A percentile compares a stretch with the other conserved stretches of the same genome.
Conservation (phyloP, 495 filamentous ascomycete genomes). For the Penicillium simplicissimum region DNA sequence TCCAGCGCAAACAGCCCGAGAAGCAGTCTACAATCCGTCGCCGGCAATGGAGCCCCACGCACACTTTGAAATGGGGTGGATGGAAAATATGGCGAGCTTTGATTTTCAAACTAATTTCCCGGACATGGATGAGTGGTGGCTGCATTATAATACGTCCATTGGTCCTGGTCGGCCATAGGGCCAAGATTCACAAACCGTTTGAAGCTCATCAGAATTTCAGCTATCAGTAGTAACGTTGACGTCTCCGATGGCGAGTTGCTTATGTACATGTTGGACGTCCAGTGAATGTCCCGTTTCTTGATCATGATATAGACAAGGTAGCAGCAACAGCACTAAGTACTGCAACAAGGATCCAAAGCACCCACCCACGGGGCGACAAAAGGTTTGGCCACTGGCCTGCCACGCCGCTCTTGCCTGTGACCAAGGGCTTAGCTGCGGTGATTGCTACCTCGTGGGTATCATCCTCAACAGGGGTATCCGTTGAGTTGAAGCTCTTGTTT, state of each 20-base stretch:
- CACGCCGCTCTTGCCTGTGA: not conserved
- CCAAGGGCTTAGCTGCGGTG: not conserved
- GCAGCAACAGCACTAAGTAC: not conserved
- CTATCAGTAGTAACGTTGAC: not conserved
- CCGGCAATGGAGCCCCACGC: slow-evolving; percentile 15
- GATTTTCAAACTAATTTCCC: slow-evolving; percentile 33
- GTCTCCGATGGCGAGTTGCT: not conserved
- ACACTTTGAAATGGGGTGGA: slow-evolving; percentile 27
- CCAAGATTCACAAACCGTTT: slow-evolving; percentile 6
- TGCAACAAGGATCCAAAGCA: not conserved
- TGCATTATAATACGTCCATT: slow-evolving; percentile 25
- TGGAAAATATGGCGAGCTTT: slow-evolving; percentile 36
- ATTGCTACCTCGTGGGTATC: not conserved
- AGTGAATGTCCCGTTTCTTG: no score
- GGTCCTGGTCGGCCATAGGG: slow-evolving; percentile 5
- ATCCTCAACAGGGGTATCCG: not conserved
- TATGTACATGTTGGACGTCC: not conserved
- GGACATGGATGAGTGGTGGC: slow-evolving; percentile 30
- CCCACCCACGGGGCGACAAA: not conserved
- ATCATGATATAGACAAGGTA: not conserved
- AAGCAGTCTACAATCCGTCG: slow-evolving; percentile 14
- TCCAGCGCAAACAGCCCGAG: slow-evolving; percentile 6
- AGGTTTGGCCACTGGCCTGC: not conserved
- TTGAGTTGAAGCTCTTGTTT: not conserved
- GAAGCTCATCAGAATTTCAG: slow-evolving; percentile 26